These are phyloP conservation scores for Pythium biforme DNA, from an alignment of 352 stramenopile genomes.

Conservation along the genomic window DNA sequence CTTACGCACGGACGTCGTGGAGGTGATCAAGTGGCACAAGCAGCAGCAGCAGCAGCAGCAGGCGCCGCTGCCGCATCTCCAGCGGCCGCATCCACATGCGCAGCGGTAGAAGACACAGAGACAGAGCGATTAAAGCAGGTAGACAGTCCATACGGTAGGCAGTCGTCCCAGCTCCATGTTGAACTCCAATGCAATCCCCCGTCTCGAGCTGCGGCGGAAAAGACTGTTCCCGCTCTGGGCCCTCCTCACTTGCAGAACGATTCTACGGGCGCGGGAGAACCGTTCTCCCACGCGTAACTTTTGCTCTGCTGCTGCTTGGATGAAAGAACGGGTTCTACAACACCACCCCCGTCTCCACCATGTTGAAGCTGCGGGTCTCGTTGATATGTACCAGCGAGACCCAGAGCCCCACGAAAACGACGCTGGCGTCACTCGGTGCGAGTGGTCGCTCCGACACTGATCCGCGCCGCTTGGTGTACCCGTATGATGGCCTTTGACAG, in stretches of 20 bases:
- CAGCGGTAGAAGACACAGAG: not conserved
- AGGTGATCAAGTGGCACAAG: conserved; percentile 48
- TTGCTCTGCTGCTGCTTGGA: not conserved
- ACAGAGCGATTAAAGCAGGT: not conserved
- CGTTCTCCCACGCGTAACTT: not conserved
- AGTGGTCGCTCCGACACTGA: not conserved
- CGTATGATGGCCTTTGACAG: not conserved
- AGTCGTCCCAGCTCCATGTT: not conserved
- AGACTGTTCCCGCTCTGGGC: too few relatives aligned
- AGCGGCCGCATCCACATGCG: conserved; percentile 1
- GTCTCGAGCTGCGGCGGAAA: not conserved
- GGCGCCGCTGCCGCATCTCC: conserved; percentile 1
- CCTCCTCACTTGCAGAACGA: not conserved
- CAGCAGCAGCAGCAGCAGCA: conserved; percentile 31
- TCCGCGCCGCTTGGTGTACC: not conserved
- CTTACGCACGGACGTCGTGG: conserved; percentile 38
- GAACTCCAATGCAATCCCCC: not conserved
- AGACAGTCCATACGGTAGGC: not conserved
- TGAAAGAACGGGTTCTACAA: not conserved
- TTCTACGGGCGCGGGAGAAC: not conserved
- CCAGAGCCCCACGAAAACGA: not conserved
- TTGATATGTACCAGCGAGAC: not conserved
- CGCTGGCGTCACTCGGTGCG: conserved; percentile 3
- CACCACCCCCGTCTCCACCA: not conserved
- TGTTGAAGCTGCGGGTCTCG: conserved; percentile 9